Conservation (phyloP, 441 rosid species). For the Dalechampia spathulata region DNA sequence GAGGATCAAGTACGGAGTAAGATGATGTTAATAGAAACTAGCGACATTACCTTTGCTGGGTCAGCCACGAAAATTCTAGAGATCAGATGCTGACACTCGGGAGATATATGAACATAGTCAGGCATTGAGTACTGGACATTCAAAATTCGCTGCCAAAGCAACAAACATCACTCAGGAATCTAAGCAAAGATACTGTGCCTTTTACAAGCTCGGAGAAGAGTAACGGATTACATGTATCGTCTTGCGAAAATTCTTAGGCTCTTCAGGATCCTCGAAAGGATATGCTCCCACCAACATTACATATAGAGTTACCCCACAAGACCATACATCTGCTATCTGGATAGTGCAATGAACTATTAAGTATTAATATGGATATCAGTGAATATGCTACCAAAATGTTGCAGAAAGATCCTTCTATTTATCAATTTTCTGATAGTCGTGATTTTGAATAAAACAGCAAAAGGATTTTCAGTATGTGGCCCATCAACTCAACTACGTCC, state of each 20-base stretch:
- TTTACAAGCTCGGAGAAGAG: not conserved
- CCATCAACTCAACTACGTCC: not conserved
- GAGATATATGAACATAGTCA: constrained; percentile 87
- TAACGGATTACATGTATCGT: constrained; percentile 64
- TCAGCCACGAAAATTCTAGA: constrained; percentile 94
- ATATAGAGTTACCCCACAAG: constrained; percentile 93
- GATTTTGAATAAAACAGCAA: not conserved
- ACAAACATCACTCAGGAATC: constrained; percentile 10
- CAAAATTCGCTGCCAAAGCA: constrained; percentile 67
- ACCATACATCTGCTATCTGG: constrained; percentile 99
- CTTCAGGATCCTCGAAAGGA: constrained; percentile 96
- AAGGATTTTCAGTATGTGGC: not conserved
- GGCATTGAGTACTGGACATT: constrained; percentile 95
- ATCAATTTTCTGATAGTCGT: too few relatives aligned
- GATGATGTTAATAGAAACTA: not conserved
- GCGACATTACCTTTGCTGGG: constrained; percentile 57
- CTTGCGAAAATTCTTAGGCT: constrained; percentile 85
- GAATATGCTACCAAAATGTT: not conserved
- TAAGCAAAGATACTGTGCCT: not conserved
- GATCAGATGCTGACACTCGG: constrained; percentile 81
- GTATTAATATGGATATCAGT: not conserved
- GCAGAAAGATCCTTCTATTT: too few relatives aligned
- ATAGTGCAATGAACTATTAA: constrained; percentile 7
- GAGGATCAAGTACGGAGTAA: not conserved
- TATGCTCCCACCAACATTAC: constrained; percentile 98